phyloP scores from a whole-genome alignment of 257 asterid genomes.

The Oldenlandia corymbosa region DNA sequence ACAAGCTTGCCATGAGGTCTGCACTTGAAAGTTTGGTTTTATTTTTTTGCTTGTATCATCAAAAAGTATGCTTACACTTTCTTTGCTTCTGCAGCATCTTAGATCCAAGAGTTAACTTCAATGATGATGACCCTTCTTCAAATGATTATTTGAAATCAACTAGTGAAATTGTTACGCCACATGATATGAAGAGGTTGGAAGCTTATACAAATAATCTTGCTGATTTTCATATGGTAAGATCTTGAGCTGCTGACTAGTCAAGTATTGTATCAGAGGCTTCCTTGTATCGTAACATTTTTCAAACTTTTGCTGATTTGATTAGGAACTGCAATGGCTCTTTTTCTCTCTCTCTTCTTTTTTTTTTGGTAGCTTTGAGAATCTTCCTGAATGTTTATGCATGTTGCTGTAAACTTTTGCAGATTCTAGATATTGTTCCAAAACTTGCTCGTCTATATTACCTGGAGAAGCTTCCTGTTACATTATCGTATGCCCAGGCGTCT shows the following conservation, averaged over 20 bases:
- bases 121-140: slow-evolving; percentile 45
- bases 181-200: slow-evolving; percentile 65
- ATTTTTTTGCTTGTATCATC: neutral
- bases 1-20: slow-evolving; percentile 95
- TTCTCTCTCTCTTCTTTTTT: neutral
- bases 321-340: neutral
- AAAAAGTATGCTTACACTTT: neutral
- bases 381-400: neutral
- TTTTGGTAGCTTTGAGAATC: neutral
- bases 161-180: slow-evolving; percentile 39
- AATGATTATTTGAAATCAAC: slow-evolving; percentile 37
- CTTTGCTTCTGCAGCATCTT: slow-evolving; percentile 56
- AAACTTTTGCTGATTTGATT: too few species aligned
- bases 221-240: slow-evolving; percentile 56
- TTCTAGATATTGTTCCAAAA: slow-evolving; percentile 42
- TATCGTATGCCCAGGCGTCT: slow-evolving; percentile 76
- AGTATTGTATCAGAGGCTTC: too few species aligned
- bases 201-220: slow-evolving; percentile 67
- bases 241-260: too few species aligned
- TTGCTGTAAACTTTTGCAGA: slow-evolving; percentile 38
- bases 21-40: slow-evolving; percentile 14
- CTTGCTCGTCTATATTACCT: slow-evolving; percentile 61
- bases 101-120: slow-evolving; percentile 78
- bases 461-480: slow-evolving; percentile 75
- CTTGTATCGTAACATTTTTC: too few species aligned